Conservation (phyloP, 2,329 filamentous ascomycete species). For the Emmonsia crescens region DNA sequence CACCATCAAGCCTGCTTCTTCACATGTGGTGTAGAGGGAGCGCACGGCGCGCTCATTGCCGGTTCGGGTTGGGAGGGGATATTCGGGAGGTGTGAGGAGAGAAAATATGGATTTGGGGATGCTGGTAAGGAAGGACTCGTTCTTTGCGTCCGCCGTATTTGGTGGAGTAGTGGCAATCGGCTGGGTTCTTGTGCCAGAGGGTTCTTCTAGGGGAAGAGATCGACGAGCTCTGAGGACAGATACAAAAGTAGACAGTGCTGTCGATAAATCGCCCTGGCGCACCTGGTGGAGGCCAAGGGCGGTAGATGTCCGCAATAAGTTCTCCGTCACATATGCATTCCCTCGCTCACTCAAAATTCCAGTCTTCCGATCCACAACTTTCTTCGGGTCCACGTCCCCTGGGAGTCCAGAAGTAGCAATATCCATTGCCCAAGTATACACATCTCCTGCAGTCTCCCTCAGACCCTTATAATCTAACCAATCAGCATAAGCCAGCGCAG, state of each 20-base stretch:
- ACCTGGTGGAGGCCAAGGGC: slow-evolving; percentile 71
- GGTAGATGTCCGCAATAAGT: slow-evolving; percentile 64
- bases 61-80: slow-evolving; percentile 59
- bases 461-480: slow-evolving; percentile 71
- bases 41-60: slow-evolving; percentile 59
- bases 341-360: slow-evolving; percentile 53
- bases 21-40: slow-evolving; percentile 56
- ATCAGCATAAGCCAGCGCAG: slow-evolving; percentile 70
- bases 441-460: slow-evolving; percentile 54
- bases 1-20: slow-evolving; percentile 74
- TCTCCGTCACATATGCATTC: slow-evolving; percentile 50
- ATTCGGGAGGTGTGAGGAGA: slow-evolving; percentile 47
- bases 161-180: neutral
- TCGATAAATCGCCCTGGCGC: slow-evolving; percentile 51
- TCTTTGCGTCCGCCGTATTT: slow-evolving; percentile 8
- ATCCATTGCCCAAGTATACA: slow-evolving; percentile 66
- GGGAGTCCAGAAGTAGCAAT: slow-evolving; percentile 52
- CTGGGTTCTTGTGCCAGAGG: slow-evolving; percentile 17
- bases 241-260: slow-evolving; percentile 72
- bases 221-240: slow-evolving; percentile 73
- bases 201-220: slow-evolving; percentile 35
- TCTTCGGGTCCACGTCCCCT: slow-evolving; percentile 28
- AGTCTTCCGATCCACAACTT: slow-evolving; percentile 51
- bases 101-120: slow-evolving; percentile 36
- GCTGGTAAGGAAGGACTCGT: slow-evolving; percentile 24